Conservation (phyloP, 2,329 filamentous ascomycete genomes). For the Myriangium duriaei region DNA sequence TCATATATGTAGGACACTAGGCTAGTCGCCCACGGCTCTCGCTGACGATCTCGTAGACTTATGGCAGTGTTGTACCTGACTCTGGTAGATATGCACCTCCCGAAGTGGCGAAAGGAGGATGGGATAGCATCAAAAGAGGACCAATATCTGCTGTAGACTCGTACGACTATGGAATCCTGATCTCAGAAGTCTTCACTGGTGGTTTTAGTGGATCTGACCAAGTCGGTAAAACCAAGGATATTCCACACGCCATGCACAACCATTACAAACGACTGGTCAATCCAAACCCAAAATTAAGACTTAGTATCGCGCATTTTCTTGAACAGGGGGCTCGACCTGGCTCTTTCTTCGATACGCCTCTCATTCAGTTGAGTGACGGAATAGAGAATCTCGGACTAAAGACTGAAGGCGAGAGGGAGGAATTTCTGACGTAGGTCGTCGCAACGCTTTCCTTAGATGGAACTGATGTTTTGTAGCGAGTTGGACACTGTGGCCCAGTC, state of each 20-base stretch:
- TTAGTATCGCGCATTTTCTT: slow-evolving; percentile 74
- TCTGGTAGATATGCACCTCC: slow-evolving; percentile 74
- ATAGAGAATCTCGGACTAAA: slow-evolving; percentile 90
- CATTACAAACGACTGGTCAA: slow-evolving; percentile 85
- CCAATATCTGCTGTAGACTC: slow-evolving; percentile 74
- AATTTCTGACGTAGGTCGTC: slow-evolving; percentile 55
- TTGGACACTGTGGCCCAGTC: slow-evolving; percentile 60
- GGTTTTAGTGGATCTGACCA: slow-evolving; percentile 65
- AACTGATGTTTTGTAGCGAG: slow-evolving; percentile 38
- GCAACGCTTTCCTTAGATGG: background rate
- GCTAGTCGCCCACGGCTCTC: slow-evolving; percentile 1
- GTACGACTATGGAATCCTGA: slow-evolving; percentile 70
- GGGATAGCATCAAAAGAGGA: slow-evolving; percentile 77
- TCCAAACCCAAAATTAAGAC: slow-evolving; percentile 74
- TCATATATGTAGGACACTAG: slow-evolving; percentile 58
- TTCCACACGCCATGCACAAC: slow-evolving; percentile 78
- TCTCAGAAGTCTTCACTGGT: slow-evolving; percentile 88
- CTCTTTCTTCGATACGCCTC: slow-evolving; percentile 81
- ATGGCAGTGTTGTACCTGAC: slow-evolving; percentile 78
- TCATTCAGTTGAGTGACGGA: slow-evolving; percentile 85
- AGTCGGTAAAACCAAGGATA: slow-evolving; percentile 69
- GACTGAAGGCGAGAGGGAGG: slow-evolving; percentile 67
- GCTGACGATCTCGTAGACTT: slow-evolving; percentile 45
- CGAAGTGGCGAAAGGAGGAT: slow-evolving; percentile 75
- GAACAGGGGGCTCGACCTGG: slow-evolving; percentile 75